Base-by-base conservation (phyloP, 1,284 basidiomycete species). In the Pyrrhoderma noxium region DNA sequence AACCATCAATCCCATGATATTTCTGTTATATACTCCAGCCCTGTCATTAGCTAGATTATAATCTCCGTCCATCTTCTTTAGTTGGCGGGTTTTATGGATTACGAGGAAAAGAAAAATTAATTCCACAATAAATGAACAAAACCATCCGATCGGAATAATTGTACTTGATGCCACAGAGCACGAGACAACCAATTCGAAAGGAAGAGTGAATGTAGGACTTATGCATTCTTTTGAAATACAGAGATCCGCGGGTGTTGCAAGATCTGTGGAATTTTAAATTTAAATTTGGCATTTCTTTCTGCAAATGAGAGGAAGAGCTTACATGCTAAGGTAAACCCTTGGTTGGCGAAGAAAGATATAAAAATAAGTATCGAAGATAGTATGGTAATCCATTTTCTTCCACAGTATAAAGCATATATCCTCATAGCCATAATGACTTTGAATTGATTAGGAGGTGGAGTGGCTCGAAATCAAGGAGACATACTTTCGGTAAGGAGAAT, bases 1-100 rank as follows among this genome's bases (percentile, higher is more conserved):
- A 1, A 40, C 48, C 48, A 50, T 36, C 27, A 50, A 25, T 8
- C 40, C 48, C 8, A 50, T 43, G 14, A 50, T 42, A 41, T 50
- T 40, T 3, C 31, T 16, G 11, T 14, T 14, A 43, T 50, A 18
- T 13, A 40, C 19, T 18, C 8, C 11, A 22, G n/a, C 23, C 22
- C 34, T 31, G 11, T 49, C 38, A 9, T 23, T 8, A 19, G 41
- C 37, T 7, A 43, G n/a, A 16, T 22, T 50, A 19, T 50, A 42
- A 16, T 43, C 48, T 8, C 19, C 48, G 7, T 27, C 25, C 5
- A 43, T 16, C 14, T 16, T 34, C 16, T 23, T 22, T 31, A 37
- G 3, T 19, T 35, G 8, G 22, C 40, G 22, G 23, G 34, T 50
- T 14, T 50, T 50, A 23, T 25, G 21, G 13, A 44, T 18, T 2